Percentiles rank a stretch among this genome's conserved stretches.
Conservation (phyloP, 1,284 basidiomycete species). For the Tilletia horrida region DNA sequence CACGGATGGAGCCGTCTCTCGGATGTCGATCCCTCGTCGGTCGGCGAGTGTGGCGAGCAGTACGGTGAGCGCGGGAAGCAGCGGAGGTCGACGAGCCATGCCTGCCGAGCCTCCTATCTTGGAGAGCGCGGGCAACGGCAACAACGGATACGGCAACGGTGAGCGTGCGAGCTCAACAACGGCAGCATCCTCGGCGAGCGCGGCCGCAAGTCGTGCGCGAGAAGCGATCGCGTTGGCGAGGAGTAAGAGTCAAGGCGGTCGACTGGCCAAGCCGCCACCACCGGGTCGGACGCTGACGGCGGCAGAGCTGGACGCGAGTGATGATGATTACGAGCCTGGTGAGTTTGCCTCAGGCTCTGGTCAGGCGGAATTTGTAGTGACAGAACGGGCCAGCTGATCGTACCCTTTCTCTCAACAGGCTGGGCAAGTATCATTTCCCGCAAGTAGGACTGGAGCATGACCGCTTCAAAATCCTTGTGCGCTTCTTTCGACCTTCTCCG, state of each 20-base stretch:
- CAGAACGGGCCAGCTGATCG: not conserved
- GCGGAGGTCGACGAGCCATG: not conserved
- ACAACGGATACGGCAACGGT: not conserved
- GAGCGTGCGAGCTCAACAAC: not conserved
- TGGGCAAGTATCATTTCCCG: conserved; percentile 43
- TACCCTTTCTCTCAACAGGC: conserved; percentile 18
- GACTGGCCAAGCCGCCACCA: conserved; percentile 30
- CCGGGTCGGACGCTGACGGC: conserved; percentile 40
- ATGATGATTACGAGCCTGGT: conserved; percentile 49
- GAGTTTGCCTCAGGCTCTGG: not conserved
- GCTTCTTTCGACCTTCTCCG: not conserved
- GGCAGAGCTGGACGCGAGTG: conserved; percentile 47
- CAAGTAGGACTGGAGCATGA: not conserved
- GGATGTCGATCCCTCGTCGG: not conserved
- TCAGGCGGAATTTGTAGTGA: not conserved
- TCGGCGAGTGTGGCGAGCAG: conserved; percentile 14
- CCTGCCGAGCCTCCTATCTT: not conserved
- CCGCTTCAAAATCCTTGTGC: not conserved
- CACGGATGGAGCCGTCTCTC: not conserved
- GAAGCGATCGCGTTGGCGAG: conserved; percentile 36
- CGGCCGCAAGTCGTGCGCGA: conserved; percentile 16
- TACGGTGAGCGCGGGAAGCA: not conserved
- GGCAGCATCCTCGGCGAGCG: no score
- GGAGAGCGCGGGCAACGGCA: not conserved
- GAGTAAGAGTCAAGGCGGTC: conserved; percentile 35